These are phyloP conservation scores for Aspergillus arachidicola DNA, from an alignment of 2,329 filamentous ascomycete genomes.

Conservation along the genomic window DNA sequence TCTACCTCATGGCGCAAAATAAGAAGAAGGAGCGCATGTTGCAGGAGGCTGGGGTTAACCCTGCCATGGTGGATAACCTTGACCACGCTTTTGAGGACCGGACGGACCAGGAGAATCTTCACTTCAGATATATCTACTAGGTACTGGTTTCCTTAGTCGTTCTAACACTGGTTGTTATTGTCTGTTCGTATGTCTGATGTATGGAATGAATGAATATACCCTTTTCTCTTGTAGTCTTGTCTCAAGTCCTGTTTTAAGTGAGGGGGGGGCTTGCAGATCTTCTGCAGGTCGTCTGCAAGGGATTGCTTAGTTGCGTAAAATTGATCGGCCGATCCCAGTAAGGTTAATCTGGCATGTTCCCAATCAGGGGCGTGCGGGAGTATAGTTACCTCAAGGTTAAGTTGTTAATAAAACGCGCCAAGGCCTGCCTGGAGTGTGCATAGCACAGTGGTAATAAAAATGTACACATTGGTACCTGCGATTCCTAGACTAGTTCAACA, in stretches of 20 bases:
- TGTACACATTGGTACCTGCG: background rate
- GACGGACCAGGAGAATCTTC: slow-evolving; percentile 63
- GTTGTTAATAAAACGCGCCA: background rate
- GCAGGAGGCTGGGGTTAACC: slow-evolving; percentile 44
- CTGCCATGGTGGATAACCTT: slow-evolving; percentile 42
- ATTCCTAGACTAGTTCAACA: background rate
- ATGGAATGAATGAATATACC: slow-evolving; percentile 3
- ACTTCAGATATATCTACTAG: slow-evolving; percentile 61
- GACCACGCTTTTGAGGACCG: slow-evolving; percentile 64
- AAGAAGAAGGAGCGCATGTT: slow-evolving; percentile 57
- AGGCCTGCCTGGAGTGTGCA: background rate
- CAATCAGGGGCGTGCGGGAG: background rate
- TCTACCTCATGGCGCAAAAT: slow-evolving; percentile 61
- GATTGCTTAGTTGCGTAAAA: background rate
- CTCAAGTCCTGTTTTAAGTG: background rate
- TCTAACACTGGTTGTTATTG: background rate
- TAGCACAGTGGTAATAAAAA: background rate
- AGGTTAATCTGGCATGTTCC: background rate
- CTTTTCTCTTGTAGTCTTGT: background rate
- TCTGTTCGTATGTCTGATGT: background rate
- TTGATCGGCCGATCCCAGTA: background rate
- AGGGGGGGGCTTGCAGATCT: background rate
- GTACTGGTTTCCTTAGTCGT: background rate
- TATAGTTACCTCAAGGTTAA: background rate
- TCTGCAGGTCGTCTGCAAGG: background rate